Percentiles rank a stretch among this genome's conserved stretches.
Evolutionary conservation across 1,139 yeast genomes (phyloP).

Genomic region (Wickerhamomyces sp.): DNA sequence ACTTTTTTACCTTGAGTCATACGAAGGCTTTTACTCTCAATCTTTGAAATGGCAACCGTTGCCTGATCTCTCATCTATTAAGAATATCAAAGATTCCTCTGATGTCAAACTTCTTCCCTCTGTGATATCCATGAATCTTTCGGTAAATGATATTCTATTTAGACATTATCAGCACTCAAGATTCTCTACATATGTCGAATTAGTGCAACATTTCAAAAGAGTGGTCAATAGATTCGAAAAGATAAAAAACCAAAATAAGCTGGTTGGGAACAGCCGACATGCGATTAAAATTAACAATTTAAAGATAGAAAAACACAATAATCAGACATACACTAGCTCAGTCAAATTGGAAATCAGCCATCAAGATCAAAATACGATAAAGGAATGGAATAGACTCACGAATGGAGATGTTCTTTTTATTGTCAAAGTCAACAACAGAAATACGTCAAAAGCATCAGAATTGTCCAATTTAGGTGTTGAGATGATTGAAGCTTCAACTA

Average conservation of each 20-base stretch:
- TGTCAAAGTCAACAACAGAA: constrained; percentile 17
- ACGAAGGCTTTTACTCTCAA: background rate
- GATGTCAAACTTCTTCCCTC: constrained; percentile 2
- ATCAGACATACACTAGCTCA: constrained; percentile 20
- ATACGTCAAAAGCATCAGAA: constrained; percentile 13
- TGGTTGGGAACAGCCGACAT: constrained; percentile 29
- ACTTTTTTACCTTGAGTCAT: background rate
- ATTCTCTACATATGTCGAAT: constrained; percentile 19
- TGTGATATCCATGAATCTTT: constrained; percentile 22
- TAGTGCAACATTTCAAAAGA: constrained; percentile 25
- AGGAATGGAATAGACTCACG: constrained; percentile 30
- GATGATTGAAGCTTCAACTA: constrained; percentile 9
- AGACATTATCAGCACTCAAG: constrained; percentile 25
- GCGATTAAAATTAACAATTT: constrained; percentile 22
- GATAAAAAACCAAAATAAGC: constrained; percentile 10
- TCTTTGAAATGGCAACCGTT: background rate
- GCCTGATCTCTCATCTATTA: background rate
- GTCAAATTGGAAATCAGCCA: constrained; percentile 24
- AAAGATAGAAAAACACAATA: constrained; percentile 13
- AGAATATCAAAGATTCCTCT: background rate
- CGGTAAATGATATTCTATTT: constrained; percentile 31
- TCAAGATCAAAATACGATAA: constrained; percentile 8
- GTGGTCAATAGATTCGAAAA: constrained; percentile 24
- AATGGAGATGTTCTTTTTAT: constrained; percentile 29
- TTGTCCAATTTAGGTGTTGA: constrained; percentile 24